phyloP scores from a whole-genome alignment of 2,329 filamentous ascomycete species.

The Calonectria hawksworthii region DNA sequence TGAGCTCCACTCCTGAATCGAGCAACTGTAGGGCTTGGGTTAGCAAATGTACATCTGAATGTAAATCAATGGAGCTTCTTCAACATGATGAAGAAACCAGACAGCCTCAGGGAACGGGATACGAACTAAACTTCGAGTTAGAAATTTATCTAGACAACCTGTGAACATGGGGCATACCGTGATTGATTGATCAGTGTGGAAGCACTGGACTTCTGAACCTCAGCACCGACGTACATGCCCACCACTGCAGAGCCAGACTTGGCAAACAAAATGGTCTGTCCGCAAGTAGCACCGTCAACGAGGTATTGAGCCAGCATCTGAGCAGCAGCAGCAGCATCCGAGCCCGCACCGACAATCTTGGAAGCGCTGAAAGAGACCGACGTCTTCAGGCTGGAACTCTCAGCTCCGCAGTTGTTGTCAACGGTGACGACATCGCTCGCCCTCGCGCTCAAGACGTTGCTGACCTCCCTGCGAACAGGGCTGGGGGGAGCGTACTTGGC shows the following conservation, averaged over 20 bases:
- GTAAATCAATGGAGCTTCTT: background rate
- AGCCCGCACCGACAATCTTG: constrained; percentile 29
- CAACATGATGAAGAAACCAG: background rate
- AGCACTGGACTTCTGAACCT: constrained; percentile 41
- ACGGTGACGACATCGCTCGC: background rate
- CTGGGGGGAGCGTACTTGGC: constrained; percentile 26
- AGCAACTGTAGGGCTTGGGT: constrained; percentile 3
- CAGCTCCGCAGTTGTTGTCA: constrained; percentile 40
- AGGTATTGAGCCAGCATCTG: constrained; percentile 39
- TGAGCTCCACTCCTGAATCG: constrained; percentile 36
- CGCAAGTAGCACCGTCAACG: constrained; percentile 34
- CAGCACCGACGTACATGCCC: constrained; percentile 41
- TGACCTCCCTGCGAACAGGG: constrained; percentile 21
- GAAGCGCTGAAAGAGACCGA: constrained; percentile 21
- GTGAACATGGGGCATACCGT: constrained; percentile 12
- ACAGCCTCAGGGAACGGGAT: background rate
- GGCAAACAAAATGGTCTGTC: constrained; percentile 42
- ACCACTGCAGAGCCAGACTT: constrained; percentile 40
- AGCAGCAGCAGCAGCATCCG: constrained; percentile 27
- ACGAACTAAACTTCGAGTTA: constrained; percentile 27
- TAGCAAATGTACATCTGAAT: background rate
- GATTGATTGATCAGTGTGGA: constrained; percentile 31
- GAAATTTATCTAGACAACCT: background rate
- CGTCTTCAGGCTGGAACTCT: constrained; percentile 32
- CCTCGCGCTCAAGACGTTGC: background rate